phyloP scores from a whole-genome alignment of 164 flowering plant genomes.

The Magnolia kwangsiensis region DNA sequence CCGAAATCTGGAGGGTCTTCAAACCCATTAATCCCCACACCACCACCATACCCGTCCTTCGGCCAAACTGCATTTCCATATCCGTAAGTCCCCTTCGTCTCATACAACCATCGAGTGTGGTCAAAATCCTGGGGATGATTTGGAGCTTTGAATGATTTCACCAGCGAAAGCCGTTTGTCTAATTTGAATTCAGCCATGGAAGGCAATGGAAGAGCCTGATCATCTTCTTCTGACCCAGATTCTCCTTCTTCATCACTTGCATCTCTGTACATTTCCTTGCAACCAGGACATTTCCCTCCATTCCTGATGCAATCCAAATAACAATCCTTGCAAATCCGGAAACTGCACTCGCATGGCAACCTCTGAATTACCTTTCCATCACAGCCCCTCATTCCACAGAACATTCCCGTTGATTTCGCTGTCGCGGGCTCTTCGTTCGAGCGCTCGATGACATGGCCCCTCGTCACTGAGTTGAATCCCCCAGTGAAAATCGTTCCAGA shows the following conservation, averaged over 20 bases:
- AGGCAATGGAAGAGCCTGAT: constrained; percentile 62
- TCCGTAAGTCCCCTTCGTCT: constrained; percentile 91
- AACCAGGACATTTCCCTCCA: constrained; percentile 75
- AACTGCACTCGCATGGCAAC: constrained; percentile 67
- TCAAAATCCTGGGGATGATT: constrained; percentile 64
- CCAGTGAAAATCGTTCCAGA: constrained; percentile 80
- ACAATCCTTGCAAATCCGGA: constrained; percentile 69
- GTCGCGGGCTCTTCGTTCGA: constrained; percentile 23
- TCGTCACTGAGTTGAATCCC: constrained; percentile 65
- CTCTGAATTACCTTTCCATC: constrained; percentile 47
- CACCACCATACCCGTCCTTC: constrained; percentile 58
- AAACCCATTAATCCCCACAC: constrained; percentile 42
- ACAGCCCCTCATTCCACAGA: constrained; percentile 74
- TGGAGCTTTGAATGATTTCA: constrained; percentile 63
- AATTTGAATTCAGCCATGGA: constrained; percentile 45
- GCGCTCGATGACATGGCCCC: constrained; percentile 61
- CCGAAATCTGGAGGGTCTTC: constrained; percentile 73
- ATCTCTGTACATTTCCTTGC: constrained; percentile 62
- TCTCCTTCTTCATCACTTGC: constrained; percentile 29
- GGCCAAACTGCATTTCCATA: constrained; percentile 96
- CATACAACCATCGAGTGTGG: constrained; percentile 77
- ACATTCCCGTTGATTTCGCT: constrained; percentile 14
- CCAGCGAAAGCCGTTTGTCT: constrained; percentile 58
- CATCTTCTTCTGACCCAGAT: constrained; percentile 47
- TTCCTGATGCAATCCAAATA: constrained; percentile 47